A percentile compares a stretch with the other conserved stretches of the same genome.
These are phyloP conservation scores for Oropetium thomaeum DNA, from an alignment of 176 grass and related monocot species.

Conservation along the genomic window DNA sequence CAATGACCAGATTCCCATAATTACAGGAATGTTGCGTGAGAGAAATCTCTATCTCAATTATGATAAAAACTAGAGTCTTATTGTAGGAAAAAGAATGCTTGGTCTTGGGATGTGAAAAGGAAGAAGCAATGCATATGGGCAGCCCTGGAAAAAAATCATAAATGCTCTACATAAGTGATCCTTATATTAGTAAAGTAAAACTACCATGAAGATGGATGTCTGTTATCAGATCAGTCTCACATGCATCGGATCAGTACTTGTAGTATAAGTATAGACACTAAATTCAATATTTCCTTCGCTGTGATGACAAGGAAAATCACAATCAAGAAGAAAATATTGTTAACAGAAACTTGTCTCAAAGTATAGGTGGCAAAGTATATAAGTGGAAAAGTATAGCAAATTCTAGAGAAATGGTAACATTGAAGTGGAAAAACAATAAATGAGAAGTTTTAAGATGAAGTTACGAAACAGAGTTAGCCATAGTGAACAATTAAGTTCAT, in stretches of 20 bases:
- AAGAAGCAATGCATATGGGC: neutral
- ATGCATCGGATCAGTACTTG: neutral
- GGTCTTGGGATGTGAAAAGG: neutral
- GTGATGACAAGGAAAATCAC: too few species aligned
- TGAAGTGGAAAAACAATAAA: neutral
- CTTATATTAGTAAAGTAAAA: neutral
- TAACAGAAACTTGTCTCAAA: too few species aligned
- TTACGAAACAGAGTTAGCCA: neutral
- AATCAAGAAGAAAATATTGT: too few species aligned
- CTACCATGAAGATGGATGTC: neutral
- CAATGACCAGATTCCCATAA: neutral
- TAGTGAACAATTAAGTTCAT: neutral
- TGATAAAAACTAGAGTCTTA: neutral
- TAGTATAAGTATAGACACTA: neutral
- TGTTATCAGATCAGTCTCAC: neutral
- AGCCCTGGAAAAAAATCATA: neutral
- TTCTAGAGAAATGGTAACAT: neutral
- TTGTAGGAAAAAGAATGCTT: neutral
- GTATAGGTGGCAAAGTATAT: too few species aligned
- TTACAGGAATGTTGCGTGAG: neutral
- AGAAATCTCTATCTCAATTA: neutral
- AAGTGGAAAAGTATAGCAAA: constrained; percentile 13
- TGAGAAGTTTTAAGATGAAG: neutral
- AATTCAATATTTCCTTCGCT: neutral
- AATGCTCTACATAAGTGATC: neutral